Conservation (phyloP, 2,329 filamentous ascomycete species). For the Elsinoe arachidis region DNA sequence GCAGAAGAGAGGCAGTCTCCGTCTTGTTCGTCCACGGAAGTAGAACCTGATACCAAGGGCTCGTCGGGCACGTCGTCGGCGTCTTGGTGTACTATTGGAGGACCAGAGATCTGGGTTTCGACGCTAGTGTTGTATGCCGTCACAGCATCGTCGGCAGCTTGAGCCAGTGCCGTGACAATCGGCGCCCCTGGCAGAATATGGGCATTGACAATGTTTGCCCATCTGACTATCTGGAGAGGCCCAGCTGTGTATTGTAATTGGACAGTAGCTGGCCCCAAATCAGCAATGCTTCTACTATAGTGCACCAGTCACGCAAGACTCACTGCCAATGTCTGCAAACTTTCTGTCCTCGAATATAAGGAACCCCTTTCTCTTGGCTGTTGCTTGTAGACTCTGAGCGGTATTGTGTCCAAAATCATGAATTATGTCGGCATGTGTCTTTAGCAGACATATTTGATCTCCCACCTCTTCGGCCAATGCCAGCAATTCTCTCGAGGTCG, state of each 20-base stretch:
- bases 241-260: slow-evolving; percentile 47
- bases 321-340: slow-evolving; percentile 49
- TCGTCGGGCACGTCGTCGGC: slow-evolving; percentile 28
- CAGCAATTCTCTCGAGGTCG: slow-evolving; percentile 47
- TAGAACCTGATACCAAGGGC: slow-evolving; percentile 18
- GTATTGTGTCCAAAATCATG: slow-evolving; percentile 52
- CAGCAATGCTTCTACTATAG: not conserved
- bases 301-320: slow-evolving; percentile 16
- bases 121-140: slow-evolving; percentile 43
- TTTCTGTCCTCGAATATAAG: slow-evolving; percentile 48
- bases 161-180: slow-evolving; percentile 42
- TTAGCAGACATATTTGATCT: slow-evolving; percentile 52
- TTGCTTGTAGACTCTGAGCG: slow-evolving; percentile 39
- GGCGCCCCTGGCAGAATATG: slow-evolving; percentile 46
- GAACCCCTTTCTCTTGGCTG: slow-evolving; percentile 42
- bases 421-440: slow-evolving; percentile 55
- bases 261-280: slow-evolving; percentile 37
- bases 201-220: slow-evolving; percentile 46
- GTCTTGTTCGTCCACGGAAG: slow-evolving; percentile 20
- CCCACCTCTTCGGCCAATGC: slow-evolving; percentile 50
- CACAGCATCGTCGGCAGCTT: slow-evolving; percentile 41
- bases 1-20: slow-evolving; percentile 18
- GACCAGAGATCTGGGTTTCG: slow-evolving; percentile 42
- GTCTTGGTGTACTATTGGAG: slow-evolving; percentile 30
- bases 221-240: slow-evolving; percentile 42